Percentiles rank a stretch among this genome's conserved stretches.
These are phyloP conservation scores for Fusarium luffae DNA, from an alignment of 2,329 filamentous ascomycete species.

Conservation along the genomic window DNA sequence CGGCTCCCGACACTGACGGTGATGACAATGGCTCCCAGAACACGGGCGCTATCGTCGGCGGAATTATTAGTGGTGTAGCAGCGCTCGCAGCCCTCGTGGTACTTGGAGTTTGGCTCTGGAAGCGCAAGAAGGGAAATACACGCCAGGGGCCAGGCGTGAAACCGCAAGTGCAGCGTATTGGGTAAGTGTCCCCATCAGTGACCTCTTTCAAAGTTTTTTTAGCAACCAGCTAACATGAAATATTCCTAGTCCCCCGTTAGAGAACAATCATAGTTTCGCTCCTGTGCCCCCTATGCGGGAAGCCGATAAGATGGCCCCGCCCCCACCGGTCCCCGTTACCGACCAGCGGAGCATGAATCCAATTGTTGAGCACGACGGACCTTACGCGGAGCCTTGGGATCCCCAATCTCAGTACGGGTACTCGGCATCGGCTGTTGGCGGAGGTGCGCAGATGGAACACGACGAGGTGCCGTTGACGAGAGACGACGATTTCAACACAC, in stretches of 20 bases:
- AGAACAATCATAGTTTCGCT: slow-evolving; percentile 42
- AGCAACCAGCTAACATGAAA: slow-evolving; percentile 29
- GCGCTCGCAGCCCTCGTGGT: slow-evolving; percentile 57
- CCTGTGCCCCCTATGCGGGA: slow-evolving; percentile 47
- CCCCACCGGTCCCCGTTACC: slow-evolving; percentile 33
- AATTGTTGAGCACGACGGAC: slow-evolving; percentile 23
- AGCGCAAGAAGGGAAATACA: slow-evolving; percentile 56
- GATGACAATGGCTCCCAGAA: slow-evolving; percentile 47
- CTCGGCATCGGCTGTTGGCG: slow-evolving; percentile 36
- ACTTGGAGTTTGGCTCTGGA: slow-evolving; percentile 57
- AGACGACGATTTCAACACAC: slow-evolving; percentile 55
- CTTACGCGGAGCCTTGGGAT: slow-evolving; percentile 37
- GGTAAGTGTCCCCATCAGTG: slow-evolving; percentile 47
- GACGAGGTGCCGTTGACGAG: slow-evolving; percentile 56
- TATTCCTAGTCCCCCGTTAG: slow-evolving; percentile 45
- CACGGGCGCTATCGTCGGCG: slow-evolving; percentile 65
- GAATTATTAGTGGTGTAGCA: slow-evolving; percentile 63
- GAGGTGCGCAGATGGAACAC: slow-evolving; percentile 43
- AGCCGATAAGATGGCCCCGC: slow-evolving; percentile 37
- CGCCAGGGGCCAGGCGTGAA: slow-evolving; percentile 56
- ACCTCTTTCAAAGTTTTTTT: neutral
- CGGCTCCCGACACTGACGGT: slow-evolving; percentile 46
- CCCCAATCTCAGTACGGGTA: slow-evolving; percentile 31
- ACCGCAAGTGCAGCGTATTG: slow-evolving; percentile 55
- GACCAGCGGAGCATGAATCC: slow-evolving; percentile 35